These are phyloP conservation scores for Pichia sp. DNA, from an alignment of 1,139 yeast genomes.

Conservation along the genomic window DNA sequence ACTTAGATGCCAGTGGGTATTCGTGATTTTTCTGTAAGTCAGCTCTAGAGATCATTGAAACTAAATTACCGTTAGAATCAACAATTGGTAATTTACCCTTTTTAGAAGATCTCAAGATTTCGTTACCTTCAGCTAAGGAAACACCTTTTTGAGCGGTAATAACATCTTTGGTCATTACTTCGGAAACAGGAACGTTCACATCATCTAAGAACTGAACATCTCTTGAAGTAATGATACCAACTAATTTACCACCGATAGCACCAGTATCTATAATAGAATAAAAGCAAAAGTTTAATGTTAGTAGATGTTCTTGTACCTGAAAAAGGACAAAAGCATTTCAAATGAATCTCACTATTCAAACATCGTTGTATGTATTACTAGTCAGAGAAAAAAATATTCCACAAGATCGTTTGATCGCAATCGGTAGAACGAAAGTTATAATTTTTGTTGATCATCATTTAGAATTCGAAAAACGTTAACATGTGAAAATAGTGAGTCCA, in stretches of 20 bases:
- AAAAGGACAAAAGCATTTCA: too few species aligned
- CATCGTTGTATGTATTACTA: background rate
- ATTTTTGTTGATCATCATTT: slow-evolving; percentile 54
- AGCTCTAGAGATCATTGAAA: slow-evolving; percentile 87
- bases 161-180: slow-evolving; percentile 85
- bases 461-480: slow-evolving; percentile 14
- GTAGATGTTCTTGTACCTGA: slow-evolving; percentile 7
- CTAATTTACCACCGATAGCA: slow-evolving; percentile 75
- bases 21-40: slow-evolving; percentile 94
- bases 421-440: slow-evolving; percentile 99
- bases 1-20: slow-evolving; percentile 92
- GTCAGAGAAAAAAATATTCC: slow-evolving; percentile 56
- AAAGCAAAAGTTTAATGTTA: slow-evolving; percentile 6
- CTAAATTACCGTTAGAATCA: slow-evolving; percentile 66
- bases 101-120: slow-evolving; percentile 82
- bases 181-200: slow-evolving; percentile 51
- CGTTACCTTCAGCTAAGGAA: slow-evolving; percentile 79
- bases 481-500: slow-evolving; percentile 3
- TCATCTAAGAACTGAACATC: slow-evolving; percentile 93
- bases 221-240: slow-evolving; percentile 95
- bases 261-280: slow-evolving; percentile 56
- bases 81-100: slow-evolving; percentile 97
- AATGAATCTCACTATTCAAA: too few species aligned
- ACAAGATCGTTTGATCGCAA: slow-evolving; percentile 93
- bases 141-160: slow-evolving; percentile 81